Evolutionary conservation across 345 rosid genomes (phyloP).

Genomic region (Capsella bursapastoris): DNA sequence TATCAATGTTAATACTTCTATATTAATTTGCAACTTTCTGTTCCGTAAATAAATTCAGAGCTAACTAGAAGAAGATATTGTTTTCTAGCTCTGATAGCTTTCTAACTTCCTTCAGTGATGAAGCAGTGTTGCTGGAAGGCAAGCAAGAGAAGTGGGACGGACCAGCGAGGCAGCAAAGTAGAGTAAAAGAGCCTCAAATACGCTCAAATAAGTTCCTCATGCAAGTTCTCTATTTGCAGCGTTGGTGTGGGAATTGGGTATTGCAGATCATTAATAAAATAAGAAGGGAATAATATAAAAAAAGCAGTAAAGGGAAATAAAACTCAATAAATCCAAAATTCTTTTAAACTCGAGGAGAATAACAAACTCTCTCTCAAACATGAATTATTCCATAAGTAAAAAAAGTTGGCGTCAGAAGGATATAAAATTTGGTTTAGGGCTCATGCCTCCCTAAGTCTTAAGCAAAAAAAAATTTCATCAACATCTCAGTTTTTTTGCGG

Average conservation of each 20-base stretch:
- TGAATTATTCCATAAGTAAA: constrained; percentile 32
- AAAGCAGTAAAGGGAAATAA: neutral
- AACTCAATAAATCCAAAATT: constrained; percentile 8
- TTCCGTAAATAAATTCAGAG: constrained; percentile 21
- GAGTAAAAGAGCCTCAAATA: too few species aligned
- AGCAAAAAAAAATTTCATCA: constrained; percentile 34
- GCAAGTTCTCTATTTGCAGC: neutral
- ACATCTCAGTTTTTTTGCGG: constrained; percentile 34
- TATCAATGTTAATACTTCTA: neutral
- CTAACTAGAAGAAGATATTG: constrained; percentile 54
- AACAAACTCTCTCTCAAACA: constrained; percentile 13
- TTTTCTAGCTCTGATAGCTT: neutral
- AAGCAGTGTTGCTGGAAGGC: neutral
- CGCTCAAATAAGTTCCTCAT: too few species aligned
- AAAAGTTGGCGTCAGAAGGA: constrained; percentile 21
- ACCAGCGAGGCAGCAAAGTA: too few species aligned
- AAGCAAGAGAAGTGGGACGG: neutral
- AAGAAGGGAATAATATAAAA: too few species aligned
- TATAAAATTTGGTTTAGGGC: constrained; percentile 29
- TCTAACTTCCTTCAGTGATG: neutral
- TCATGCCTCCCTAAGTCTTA: constrained; percentile 20
- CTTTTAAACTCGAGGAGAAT: constrained; percentile 12
- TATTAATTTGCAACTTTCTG: neutral
- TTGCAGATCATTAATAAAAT: too few species aligned
- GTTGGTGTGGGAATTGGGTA: neutral